Conservation (phyloP, 305 asterid genomes). For the Nicotiana rustica region DNA sequence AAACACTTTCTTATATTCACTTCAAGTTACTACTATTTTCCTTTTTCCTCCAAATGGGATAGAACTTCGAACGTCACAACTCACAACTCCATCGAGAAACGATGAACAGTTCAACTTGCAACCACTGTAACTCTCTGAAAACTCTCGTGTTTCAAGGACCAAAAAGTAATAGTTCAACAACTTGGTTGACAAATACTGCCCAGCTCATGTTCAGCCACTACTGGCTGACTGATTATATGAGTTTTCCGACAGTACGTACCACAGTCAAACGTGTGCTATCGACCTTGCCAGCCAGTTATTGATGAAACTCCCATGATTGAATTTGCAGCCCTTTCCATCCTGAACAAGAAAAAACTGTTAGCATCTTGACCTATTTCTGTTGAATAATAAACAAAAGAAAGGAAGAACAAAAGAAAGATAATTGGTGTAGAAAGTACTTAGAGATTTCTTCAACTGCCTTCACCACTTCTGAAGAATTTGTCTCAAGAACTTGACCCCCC, state of each 20-base stretch:
- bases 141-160: conserved; percentile 10
- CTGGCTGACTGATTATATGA: not conserved
- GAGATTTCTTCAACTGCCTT: conserved; percentile 83
- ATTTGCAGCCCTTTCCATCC: conserved; percentile 69
- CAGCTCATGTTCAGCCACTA: not conserved
- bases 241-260: conserved; percentile 32
- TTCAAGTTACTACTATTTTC: not conserved
- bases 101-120: not conserved
- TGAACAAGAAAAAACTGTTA: conserved; percentile 48
- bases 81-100: conserved; percentile 4
- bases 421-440: conserved; percentile 54
- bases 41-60: conserved; percentile 19
- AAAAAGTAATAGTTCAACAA: conserved; percentile 6
- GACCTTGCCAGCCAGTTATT: conserved; percentile 70
- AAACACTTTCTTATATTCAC: not conserved
- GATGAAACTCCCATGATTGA: conserved; percentile 59
- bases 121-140: not conserved
- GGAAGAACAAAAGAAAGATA: not conserved
- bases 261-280: conserved; percentile 51
- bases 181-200: conserved; percentile 19
- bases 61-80: conserved; percentile 3
- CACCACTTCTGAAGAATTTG: conserved; percentile 75
- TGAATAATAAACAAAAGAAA: not conserved
- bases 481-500: conserved; percentile 97
- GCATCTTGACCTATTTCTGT: conserved; percentile 6